Percentiles rank a stretch among this genome's conserved stretches.
phyloP scores from a whole-genome alignment of 176 grass and related monocot genomes.

The Oryza longistaminata region DNA sequence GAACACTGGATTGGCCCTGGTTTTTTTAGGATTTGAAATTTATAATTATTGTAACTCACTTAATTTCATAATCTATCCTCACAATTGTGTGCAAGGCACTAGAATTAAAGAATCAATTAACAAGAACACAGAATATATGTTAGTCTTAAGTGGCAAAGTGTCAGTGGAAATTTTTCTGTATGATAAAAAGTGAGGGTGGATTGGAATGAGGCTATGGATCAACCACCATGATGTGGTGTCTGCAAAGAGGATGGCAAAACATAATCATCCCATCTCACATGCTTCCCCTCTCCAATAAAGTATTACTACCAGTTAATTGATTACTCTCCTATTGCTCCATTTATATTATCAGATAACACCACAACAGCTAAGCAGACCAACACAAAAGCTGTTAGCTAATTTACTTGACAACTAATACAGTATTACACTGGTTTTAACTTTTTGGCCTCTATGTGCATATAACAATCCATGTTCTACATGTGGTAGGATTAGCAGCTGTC shows the following conservation, averaged over 20 bases:
- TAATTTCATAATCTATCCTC: not conserved
- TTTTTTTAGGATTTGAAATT: slow-evolving; percentile 9
- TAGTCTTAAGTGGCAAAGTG: slow-evolving; percentile 9
- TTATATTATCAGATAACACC: slow-evolving; percentile 21
- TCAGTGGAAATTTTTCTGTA: not conserved
- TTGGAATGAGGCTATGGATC: slow-evolving; percentile 47
- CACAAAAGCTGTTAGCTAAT: slow-evolving; percentile 33
- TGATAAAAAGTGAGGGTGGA: slow-evolving; percentile 25
- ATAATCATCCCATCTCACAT: slow-evolving; percentile 55
- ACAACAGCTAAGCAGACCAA: slow-evolving; percentile 44
- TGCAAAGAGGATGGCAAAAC: slow-evolving; percentile 46
- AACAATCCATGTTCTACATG: slow-evolving; percentile 20
- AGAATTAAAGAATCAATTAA: slow-evolving; percentile 6
- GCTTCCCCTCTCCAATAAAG: slow-evolving; percentile 39
- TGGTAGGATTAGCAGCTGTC: slow-evolving; percentile 28
- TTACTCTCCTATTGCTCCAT: slow-evolving; percentile 37
- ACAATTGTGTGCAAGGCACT: slow-evolving; percentile 21
- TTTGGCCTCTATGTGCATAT: slow-evolving; percentile 18
- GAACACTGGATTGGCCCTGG: slow-evolving; percentile 32
- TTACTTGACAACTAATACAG: slow-evolving; percentile 35
- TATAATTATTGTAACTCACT: not conserved
- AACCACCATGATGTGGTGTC: slow-evolving; percentile 57
- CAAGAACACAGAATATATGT: not conserved
- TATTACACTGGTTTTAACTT: slow-evolving; percentile 27
- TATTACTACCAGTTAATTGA: slow-evolving; percentile 17